phyloP scores from a whole-genome alignment of 1,139 yeast genomes.

The Geotrichum aggregatum region DNA sequence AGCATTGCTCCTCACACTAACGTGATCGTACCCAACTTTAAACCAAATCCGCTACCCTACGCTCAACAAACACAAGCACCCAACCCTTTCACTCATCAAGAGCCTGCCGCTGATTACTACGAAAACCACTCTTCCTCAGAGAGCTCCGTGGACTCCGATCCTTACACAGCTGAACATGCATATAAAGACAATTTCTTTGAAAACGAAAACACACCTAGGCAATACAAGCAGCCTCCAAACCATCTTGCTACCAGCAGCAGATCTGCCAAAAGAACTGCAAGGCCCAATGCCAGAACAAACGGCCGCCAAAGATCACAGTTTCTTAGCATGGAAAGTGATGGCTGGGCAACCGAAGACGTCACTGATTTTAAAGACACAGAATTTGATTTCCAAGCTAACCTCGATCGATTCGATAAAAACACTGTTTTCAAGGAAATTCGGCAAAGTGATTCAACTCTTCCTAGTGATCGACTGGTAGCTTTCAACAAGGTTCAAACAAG shows the following conservation, averaged over 20 bases:
- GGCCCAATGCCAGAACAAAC: constrained; percentile 13
- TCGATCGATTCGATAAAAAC: constrained; percentile 77
- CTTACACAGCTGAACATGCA: constrained; percentile 27
- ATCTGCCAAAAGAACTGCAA: constrained; percentile 4
- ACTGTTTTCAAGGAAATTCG: constrained; percentile 76
- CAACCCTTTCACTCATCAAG: not conserved
- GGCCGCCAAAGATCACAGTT: constrained; percentile 15
- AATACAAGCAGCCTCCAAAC: constrained; percentile 4
- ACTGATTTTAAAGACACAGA: constrained; percentile 48
- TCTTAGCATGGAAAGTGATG: constrained; percentile 32
- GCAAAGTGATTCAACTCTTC: constrained; percentile 56
- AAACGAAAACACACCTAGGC: not conserved
- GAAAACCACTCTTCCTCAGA: constrained; percentile 24
- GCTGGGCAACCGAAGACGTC: constrained; percentile 56
- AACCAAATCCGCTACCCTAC: not conserved
- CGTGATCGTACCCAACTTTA: constrained; percentile 1
- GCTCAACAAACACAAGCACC: not conserved
- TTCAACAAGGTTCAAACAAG: constrained; percentile 50
- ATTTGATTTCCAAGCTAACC: constrained; percentile 81
- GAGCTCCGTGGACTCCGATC: constrained; percentile 25
- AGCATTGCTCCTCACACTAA: constrained; percentile 12
- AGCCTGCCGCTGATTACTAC: constrained; percentile 10
- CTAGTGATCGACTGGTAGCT: constrained; percentile 65
- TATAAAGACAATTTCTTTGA: constrained; percentile 6
- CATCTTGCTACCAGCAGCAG: constrained; percentile 3